Base-by-base conservation (phyloP, 1,139 yeast genomes). In the Hyphopichia buzzinii region DNA sequence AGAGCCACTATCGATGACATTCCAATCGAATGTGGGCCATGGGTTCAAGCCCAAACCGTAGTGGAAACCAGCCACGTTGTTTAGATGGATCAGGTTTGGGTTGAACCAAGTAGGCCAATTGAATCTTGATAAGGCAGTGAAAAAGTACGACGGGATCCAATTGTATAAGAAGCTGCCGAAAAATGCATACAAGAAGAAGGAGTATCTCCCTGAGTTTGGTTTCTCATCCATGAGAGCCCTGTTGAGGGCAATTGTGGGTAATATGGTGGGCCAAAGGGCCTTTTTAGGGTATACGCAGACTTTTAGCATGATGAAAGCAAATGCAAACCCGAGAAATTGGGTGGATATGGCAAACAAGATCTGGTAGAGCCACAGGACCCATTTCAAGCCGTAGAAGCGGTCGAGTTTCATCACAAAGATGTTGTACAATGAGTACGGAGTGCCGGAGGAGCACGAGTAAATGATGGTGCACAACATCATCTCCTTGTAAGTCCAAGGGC, bases 91-190 rank as follows among this genome's bases (percentile, higher is more conserved):
- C 69, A 64, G 72, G 16, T 54, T 45, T 0, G 73, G 72, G 27
- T 45, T 51, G 35, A 71, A 52, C 76, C 76, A 71, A 3, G 77
- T 69, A 3, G 74, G 72, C 77, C 77, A 71, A 43, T 70, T 71
- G 43, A 70, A 67, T 3, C 58, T 62, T 1, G 74, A 66, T 16
- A 69, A 53, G 1, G 73, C 64, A 10, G 63, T 66, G 49, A 70
- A 67, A 27, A 69, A 63, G 41, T 62, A 65, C 0, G 67, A 50
- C 1, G 77, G 77, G 22, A 71, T 45, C 74, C 73, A 67, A 43
- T 67, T 67, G 44, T 70, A 71, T 13, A 60, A 29, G 42, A 69
- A 70, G 38, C 72, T 66, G 12, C 46, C 43, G 7, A 44, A 37
- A 36, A 62, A 62, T 1, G 55, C 67, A 23, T 64, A 39, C 34